A percentile compares a stretch with the other conserved stretches of the same genome.
phyloP scores from a whole-genome alignment of 768 basidiomycete species.

The Xerocomellus chrysenteron region DNA sequence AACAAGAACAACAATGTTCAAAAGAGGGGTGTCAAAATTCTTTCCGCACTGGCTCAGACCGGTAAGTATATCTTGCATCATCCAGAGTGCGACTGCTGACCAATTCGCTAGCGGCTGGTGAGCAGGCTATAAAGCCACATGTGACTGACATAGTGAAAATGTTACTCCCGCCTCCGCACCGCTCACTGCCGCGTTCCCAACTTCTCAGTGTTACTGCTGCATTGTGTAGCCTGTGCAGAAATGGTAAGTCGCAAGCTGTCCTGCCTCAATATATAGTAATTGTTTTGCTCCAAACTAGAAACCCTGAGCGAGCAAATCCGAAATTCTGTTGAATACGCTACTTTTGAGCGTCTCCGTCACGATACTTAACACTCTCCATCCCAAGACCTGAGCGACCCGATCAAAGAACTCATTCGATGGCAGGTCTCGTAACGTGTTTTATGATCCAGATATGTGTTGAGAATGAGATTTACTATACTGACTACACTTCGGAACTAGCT shows the following conservation, averaged over 20 bases:
- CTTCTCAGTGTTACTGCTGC: not conserved
- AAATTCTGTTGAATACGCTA: not conserved
- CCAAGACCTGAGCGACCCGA: not conserved
- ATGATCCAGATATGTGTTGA: too few relatives aligned
- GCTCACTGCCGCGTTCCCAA: not conserved
- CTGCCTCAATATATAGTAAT: not conserved
- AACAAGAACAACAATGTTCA: too few relatives aligned
- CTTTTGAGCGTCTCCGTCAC: not conserved
- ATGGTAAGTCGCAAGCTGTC: not conserved
- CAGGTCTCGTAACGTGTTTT: too few relatives aligned
- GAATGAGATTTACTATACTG: too few relatives aligned
- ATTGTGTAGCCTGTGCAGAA: conserved; percentile 1
- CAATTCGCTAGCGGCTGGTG: not conserved
- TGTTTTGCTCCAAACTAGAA: not conserved
- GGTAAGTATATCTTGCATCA: too few relatives aligned
- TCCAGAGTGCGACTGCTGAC: not conserved
- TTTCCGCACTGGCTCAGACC: too few relatives aligned
- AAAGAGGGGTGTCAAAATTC: too few relatives aligned
- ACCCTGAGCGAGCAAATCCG: not conserved
- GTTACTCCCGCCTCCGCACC: not conserved
- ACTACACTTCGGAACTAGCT: too few relatives aligned
- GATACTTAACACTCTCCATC: not conserved
- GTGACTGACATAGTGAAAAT: conserved; percentile 2
- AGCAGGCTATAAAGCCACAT: not conserved
- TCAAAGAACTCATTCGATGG: not conserved